Conservation (phyloP, 768 basidiomycete species). For the Saitozyma podzolica region DNA sequence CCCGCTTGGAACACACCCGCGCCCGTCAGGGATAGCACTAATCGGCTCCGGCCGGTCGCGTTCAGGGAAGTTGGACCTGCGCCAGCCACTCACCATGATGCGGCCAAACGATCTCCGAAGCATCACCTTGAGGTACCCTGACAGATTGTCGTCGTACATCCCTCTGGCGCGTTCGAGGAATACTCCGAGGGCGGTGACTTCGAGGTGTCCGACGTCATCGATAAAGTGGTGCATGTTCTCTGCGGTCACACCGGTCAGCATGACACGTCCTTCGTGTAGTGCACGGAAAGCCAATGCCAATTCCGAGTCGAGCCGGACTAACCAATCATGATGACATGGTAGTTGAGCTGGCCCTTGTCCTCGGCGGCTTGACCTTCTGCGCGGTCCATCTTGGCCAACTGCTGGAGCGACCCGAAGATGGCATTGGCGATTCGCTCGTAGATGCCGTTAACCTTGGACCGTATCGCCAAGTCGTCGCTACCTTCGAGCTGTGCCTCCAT, state of each 20-base stretch:
- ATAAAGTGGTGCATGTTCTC: constrained; percentile 97
- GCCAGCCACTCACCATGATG: constrained; percentile 66
- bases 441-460: constrained; percentile 71
- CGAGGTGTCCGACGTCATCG: constrained; percentile 74
- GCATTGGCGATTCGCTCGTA: constrained; percentile 85
- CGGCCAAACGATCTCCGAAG: constrained; percentile 82
- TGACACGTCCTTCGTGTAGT: too few relatives aligned
- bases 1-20: too few relatives aligned
- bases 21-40: neutral
- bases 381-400: constrained; percentile 92
- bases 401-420: constrained; percentile 91
- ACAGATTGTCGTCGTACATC: constrained; percentile 86
- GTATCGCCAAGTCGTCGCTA: constrained; percentile 71
- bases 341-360: constrained; percentile 95
- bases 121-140: constrained; percentile 80
- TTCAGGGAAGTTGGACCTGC: neutral
- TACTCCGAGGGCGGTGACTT: constrained; percentile 61
- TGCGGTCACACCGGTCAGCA: constrained; percentile 46
- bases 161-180: constrained; percentile 73
- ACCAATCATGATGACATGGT: constrained; percentile 94
- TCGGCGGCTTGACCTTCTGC: constrained; percentile 62
- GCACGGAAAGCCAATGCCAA: too few relatives aligned
- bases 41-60: constrained; percentile 2
- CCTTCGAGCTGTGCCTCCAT: constrained; percentile 82
- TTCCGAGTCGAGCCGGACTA: constrained; percentile 41